Base-by-base conservation (phyloP, 352 stramenopile species). In the Globisporangium carolinianum region DNA sequence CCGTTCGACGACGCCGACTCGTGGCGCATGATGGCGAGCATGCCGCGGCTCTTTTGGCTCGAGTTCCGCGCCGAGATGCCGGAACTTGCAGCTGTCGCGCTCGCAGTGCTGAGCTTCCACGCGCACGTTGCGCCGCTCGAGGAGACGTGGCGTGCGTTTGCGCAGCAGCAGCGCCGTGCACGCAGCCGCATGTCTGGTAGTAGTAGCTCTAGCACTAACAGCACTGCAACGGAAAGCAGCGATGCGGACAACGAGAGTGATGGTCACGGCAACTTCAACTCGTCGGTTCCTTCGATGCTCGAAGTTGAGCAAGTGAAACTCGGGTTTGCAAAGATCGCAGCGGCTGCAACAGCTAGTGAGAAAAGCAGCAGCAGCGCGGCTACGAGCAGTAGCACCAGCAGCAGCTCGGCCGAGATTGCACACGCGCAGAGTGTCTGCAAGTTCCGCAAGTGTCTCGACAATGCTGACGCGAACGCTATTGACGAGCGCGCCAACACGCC, bases 21-120 rank as follows among this genome's bases (percentile, higher is more conserved):
- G 32, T 80, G 68, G 71, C 39, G 58, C 17, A 73, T 72, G 60
- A 75, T 80, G 68, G 63, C 61, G 42, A 63, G 56, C 17, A 67
- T 76, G 36, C 71, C 71, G 6, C 51, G 71, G n/a, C 60, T 80
- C 6, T 80, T 80, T 46, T 80, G 71, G 71, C 58, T 76, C 10
- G 71, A 80, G 51, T 80, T 67, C 51, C 48, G 58, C 12, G 37
- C 49, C 5, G 71, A 80, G 49, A 60, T 61, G 14, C 63, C 59
- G 0, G 71, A 73, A 45, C 58, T 80, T 17, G 64, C 71, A 12
- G 59, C 62, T 8, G 58, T 80, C 5, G 71, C 71, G n/a, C 58
- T 76, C 15, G 63, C 60, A 0, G 53, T 73, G 32, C 52, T 80
- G 11, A 63, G 63, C 8, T 67, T 66, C 35, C 68, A 66, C 11